Evolutionary conservation across 805 yeast species (phyloP).

Genomic region (Saccharomyces mikatae): DNA sequence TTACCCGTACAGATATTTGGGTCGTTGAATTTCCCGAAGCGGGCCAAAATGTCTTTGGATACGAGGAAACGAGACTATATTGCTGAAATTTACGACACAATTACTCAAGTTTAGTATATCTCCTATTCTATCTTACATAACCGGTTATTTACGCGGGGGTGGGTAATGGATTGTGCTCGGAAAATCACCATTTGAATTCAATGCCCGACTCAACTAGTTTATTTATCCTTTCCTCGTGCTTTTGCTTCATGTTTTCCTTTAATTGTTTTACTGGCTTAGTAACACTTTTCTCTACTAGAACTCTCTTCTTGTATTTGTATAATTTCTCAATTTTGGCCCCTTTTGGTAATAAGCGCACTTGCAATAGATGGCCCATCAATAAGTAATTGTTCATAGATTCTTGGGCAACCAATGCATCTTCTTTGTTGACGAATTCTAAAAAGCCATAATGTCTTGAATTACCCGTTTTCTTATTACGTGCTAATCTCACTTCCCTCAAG

Average conservation of each 20-base stretch:
- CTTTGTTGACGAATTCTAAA: constrained; percentile 65
- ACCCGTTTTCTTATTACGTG: constrained; percentile 87
- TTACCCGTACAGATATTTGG: background rate
- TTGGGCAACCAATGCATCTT: constrained; percentile 80
- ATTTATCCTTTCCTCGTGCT: constrained; percentile 29
- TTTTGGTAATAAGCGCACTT: constrained; percentile 46
- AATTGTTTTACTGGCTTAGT: constrained; percentile 28
- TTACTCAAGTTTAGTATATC: background rate
- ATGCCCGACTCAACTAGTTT: constrained; percentile 33
- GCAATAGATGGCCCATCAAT: constrained; percentile 76
- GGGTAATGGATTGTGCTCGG: background rate
- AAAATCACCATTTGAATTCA: constrained; percentile 28
- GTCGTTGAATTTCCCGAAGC: background rate
- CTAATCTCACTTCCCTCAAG: constrained; percentile 65
- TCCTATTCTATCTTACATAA: background rate
- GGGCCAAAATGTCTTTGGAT: background rate
- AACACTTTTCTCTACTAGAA: constrained; percentile 25
- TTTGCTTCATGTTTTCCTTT: constrained; percentile 27
- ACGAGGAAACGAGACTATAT: background rate
- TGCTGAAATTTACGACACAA: background rate
- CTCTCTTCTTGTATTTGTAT: constrained; percentile 31
- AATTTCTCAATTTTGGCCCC: constrained; percentile 39
- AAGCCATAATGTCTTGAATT: constrained; percentile 87
- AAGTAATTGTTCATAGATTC: constrained; percentile 95
- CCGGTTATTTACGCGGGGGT: background rate